Evolutionary conservation across 768 basidiomycete genomes (phyloP), one percentile per base, ranked within the genome.

Genomic region (Boletus reticuloceps): DNA sequence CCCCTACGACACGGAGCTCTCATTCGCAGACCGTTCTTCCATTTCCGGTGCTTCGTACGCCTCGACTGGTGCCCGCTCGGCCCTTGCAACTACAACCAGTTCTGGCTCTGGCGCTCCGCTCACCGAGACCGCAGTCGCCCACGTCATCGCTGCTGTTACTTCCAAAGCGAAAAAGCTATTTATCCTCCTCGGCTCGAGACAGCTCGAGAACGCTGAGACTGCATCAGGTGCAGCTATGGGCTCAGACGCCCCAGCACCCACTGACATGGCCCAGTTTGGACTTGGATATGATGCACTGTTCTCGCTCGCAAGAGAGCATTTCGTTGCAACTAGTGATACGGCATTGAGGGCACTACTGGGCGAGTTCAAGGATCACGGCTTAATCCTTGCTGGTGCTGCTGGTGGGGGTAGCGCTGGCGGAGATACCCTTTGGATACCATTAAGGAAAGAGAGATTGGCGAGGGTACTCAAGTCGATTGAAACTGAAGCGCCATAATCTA

Each of bases 321-420:
- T 98, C 62, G 83, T 98, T 46, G 94, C 95, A 11, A 87, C 89
- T 39, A 94, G 85, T 69, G 94, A 95, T 61, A 89, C 87, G 5
- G 84, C 93, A 37, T 76, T 96, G 64, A 79, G 89, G 41, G 82
- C 91, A 10, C 76, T 96, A 34, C 74, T 98, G 49, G 86, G 86
- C 13, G 97, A 98, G 71, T 98, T 95, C 70, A 81, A 83, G 63
- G 97, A 98, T 69, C 97, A 99, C 60, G 84, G 83, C 3, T 68
- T 98, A 66, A 83, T 98, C n/a, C 76, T 91, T 39, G 17, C 61
- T 25, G 72, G 75, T 27, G 67, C 67, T 3, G 75, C 75, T 61
- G 68, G 76, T 54, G 72, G 74, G 39, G 63, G 79, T 56, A 69
- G 78, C 34, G 77, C 79, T 51, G 65, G 74, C 48, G 84, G 56